Evolutionary conservation across 371 early-diverging fungal genomes (phyloP).

Genomic region (Cokeromyces recurvatus): DNA sequence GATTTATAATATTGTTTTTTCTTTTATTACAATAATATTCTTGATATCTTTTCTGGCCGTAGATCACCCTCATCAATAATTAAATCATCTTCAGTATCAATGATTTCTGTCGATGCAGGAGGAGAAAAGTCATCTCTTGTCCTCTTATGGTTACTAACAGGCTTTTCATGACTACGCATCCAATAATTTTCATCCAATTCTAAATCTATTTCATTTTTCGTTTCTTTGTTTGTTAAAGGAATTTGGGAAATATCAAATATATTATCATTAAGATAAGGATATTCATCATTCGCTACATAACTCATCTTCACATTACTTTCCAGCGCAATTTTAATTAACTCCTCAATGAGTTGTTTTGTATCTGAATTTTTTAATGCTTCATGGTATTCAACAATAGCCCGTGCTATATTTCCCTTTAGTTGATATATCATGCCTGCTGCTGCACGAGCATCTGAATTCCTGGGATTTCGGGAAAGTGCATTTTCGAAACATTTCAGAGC

Average conservation of each 20-base stretch:
- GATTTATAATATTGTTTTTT: no score
- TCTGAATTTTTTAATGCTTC: slow-evolving; percentile 23
- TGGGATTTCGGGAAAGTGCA: slow-evolving; percentile 36
- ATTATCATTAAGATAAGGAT: neutral
- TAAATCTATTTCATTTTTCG: slow-evolving; percentile 5
- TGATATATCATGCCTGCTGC: slow-evolving; percentile 55
- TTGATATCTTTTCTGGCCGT: no score
- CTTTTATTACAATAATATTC: no score
- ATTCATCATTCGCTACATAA: neutral
- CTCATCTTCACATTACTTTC: neutral
- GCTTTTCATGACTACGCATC: neutral
- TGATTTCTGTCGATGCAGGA: neutral
- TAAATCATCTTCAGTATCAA: slow-evolving; percentile 4
- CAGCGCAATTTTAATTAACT: slow-evolving; percentile 9
- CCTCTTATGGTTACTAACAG: neutral
- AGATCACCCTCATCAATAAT: slow-evolving; percentile 13
- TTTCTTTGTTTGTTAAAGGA: neutral
- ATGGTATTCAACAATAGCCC: slow-evolving; percentile 56
- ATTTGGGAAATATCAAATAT: slow-evolving; percentile 6
- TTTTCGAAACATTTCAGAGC: slow-evolving; percentile 50
- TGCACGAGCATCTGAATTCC: slow-evolving; percentile 28
- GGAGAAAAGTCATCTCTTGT: no score
- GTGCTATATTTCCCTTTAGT: slow-evolving; percentile 31
- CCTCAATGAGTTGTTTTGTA: neutral
- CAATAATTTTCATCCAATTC: slow-evolving; percentile 1